Base-by-base conservation (phyloP, 805 yeast genomes). In the Tetrapisispora nanseiensis region DNA sequence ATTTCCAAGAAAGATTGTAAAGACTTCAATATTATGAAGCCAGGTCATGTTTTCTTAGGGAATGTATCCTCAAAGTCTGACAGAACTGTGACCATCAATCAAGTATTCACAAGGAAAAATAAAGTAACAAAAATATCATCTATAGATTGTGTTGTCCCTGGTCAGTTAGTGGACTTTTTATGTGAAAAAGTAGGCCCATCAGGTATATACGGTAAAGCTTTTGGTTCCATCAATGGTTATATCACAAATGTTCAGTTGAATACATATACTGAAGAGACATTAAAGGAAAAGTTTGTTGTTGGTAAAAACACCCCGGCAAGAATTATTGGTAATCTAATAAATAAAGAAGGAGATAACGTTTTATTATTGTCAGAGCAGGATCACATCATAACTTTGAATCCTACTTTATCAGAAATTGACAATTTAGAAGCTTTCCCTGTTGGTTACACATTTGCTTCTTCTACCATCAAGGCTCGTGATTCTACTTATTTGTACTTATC, bases 61-160 rank as follows among this genome's bases (percentile, higher is more conserved):
- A 69, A 78, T 9, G 70, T 89, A 28, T 53, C 71, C 19, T 74
- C 75, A 43, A 67, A 62, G 32, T 54, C 72, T 8, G 57, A 59
- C 35, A 60, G 66, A 71, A 66, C 55, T 63, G 73, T 46, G 53
- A 75, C 79, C 1, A 66, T 85, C 22, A 78, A 79, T 3, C 72
- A 78, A 3, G 57, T 68, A 19, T 69, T 68, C 26, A 59, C 68
- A 20, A 61, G 65, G 41, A 71, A 75, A 43, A 52, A 67, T 19
- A 63, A 76, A 6, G 56, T 75, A 7, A 56, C 75, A 4, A 66
- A 82, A 6, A 78, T 82, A 33, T 71, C 86, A 1, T 77, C 94
- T 2, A 67, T 86, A 18, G 94, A 87, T 53, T 77, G 95, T 4
- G 72, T 89, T 22, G 72, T 83, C 30, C 95, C 99, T 3, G 99